A percentile compares a stretch with the other conserved stretches of the same genome.
These are phyloP conservation scores for Chaetoceros muelleri DNA, from an alignment of 108 stramenopile genomes.

Conservation along the genomic window DNA sequence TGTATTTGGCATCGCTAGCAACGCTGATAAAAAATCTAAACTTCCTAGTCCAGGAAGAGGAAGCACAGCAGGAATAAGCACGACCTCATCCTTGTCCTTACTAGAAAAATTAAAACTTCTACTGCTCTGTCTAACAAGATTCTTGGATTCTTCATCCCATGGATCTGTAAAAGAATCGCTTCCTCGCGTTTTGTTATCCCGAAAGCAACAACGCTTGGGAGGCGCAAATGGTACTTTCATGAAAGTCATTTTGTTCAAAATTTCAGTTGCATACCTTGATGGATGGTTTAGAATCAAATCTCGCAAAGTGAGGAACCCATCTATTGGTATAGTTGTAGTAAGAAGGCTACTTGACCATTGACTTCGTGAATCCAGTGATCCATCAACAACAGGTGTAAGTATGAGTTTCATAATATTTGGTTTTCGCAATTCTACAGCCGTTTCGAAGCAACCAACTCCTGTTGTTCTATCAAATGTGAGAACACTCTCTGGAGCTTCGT, in stretches of 20 bases:
- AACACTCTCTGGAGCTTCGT: conserved; percentile 15
- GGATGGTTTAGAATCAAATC: conserved; percentile 14
- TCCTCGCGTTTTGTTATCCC: conserved; percentile 8
- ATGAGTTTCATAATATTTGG: conserved; percentile 15
- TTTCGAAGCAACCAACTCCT: conserved; percentile 17
- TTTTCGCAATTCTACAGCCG: conserved; percentile 18
- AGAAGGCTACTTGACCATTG: conserved; percentile 12
- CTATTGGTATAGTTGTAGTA: conserved; percentile 13
- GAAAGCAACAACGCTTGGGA: background rate
- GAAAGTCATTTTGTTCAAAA: conserved; percentile 14
- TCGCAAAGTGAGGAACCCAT: conserved; percentile 6
- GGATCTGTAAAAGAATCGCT: conserved; percentile 11
- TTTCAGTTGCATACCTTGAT: conserved; percentile 10
- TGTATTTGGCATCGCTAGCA: conserved; percentile 8
- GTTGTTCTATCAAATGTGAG: conserved; percentile 12
- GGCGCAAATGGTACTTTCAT: conserved; percentile 23
- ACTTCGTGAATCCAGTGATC: conserved; percentile 4
- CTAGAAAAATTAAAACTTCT: background rate
- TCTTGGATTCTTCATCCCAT: conserved; percentile 4
- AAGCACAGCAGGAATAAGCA: conserved; percentile 17
- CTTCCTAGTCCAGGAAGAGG: conserved; percentile 25
- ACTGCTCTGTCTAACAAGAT: background rate
- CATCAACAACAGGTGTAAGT: conserved; percentile 17
- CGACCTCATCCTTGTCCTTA: background rate
- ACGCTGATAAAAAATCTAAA: conserved; percentile 15